phyloP scores from a whole-genome alignment of 2,329 filamentous ascomycete genomes.

The Fusarium siculi region DNA sequence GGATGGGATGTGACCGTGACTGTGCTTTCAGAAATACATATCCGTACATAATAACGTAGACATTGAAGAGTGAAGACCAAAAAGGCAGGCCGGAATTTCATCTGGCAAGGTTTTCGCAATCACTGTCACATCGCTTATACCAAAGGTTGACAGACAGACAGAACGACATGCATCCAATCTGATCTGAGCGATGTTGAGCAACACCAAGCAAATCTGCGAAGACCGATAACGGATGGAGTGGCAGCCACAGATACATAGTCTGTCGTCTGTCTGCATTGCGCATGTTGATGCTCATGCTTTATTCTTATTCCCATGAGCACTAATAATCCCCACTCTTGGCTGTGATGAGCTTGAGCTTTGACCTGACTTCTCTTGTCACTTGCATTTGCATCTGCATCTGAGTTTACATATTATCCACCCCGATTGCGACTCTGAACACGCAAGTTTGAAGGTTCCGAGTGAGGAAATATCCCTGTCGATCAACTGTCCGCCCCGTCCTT shows the following conservation, averaged over 20 bases:
- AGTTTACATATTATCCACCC: slow-evolving; percentile 23
- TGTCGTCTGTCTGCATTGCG: background rate
- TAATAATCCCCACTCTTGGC: background rate
- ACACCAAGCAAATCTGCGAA: background rate
- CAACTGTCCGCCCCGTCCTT: background rate
- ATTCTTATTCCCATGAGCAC: background rate
- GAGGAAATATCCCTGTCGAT: slow-evolving; percentile 8
- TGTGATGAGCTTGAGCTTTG: slow-evolving; percentile 2
- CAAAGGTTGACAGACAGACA: background rate
- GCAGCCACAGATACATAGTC: background rate
- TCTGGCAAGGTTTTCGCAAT: slow-evolving; percentile 2
- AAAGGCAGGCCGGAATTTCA: background rate
- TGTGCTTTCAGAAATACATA: background rate
- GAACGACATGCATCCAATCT: background rate
- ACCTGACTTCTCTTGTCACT: slow-evolving; percentile 10
- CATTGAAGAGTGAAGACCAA: background rate
- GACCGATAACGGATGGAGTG: background rate
- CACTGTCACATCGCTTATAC: slow-evolving; percentile 25
- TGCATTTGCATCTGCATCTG: slow-evolving; percentile 21
- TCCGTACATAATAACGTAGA: background rate
- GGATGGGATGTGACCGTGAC: background rate
- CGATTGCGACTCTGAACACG: slow-evolving; percentile 18
- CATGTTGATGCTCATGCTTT: background rate
- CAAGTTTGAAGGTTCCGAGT: slow-evolving; percentile 23
- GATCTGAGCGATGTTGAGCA: background rate